Evolutionary conservation across 768 basidiomycete species (phyloP).

Genomic region (Goffeauzyma gilvescens): DNA sequence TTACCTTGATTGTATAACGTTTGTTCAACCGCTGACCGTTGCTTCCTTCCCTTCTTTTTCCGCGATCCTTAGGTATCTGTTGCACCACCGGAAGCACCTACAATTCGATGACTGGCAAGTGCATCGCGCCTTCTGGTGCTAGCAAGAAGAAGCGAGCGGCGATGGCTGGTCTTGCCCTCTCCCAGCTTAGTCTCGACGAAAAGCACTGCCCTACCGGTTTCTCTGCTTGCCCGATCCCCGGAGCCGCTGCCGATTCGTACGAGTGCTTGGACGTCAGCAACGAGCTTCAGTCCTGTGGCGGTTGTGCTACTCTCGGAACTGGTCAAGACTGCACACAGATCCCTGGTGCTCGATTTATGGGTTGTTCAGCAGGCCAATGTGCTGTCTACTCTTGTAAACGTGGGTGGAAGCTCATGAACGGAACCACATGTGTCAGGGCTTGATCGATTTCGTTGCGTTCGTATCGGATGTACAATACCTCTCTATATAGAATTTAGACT

Average conservation of each 20-base stretch:
- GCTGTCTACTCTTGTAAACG: conserved; percentile 26
- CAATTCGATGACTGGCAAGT: conserved; percentile 10
- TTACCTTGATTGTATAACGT: background rate
- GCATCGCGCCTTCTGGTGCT: conserved; percentile 11
- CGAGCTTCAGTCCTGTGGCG: conserved; percentile 58
- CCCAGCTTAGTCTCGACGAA: conserved; percentile 5
- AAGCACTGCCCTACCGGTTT: conserved; percentile 20
- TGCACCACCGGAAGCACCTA: conserved; percentile 13
- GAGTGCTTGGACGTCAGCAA: conserved; percentile 41
- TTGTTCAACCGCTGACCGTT: background rate
- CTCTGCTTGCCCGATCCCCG: conserved; percentile 24
- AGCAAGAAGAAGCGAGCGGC: background rate
- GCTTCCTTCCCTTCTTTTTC: background rate
- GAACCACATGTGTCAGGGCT: background rate
- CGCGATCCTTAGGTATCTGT: conserved; percentile 13
- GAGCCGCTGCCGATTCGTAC: conserved; percentile 7
- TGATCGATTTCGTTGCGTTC: too few relatives aligned
- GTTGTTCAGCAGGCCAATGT: conserved; percentile 39
- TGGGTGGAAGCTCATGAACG: conserved; percentile 15
- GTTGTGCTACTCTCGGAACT: conserved; percentile 44
- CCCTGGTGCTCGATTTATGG: conserved; percentile 47
- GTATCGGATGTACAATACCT: too few relatives aligned
- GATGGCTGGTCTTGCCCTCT: background rate
- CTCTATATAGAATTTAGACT: too few relatives aligned
- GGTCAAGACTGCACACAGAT: conserved; percentile 59